A percentile compares a stretch with the other conserved stretches of the same genome.
Conservation (phyloP, 2,329 filamentous ascomycete species). For the Stagonosporopsis rhizophila region DNA sequence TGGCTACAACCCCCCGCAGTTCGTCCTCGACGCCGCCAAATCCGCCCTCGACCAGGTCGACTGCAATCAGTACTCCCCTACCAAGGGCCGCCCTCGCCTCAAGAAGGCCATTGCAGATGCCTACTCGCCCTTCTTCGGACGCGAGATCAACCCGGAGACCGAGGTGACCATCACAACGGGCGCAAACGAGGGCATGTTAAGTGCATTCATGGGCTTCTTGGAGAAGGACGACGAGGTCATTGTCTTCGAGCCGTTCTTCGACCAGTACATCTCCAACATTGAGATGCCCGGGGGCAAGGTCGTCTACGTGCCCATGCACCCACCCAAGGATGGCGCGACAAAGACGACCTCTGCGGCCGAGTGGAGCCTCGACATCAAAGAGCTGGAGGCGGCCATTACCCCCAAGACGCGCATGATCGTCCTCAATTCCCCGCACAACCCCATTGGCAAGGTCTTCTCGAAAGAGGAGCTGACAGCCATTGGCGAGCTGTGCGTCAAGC, state of each 20-base stretch:
- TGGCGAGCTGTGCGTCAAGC: slow-evolving; percentile 86
- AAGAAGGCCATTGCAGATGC: slow-evolving; percentile 93
- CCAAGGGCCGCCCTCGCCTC: slow-evolving; percentile 87
- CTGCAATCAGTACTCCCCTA: slow-evolving; percentile 98
- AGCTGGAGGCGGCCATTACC: slow-evolving; percentile 82
- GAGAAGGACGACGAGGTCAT: slow-evolving; percentile 96
- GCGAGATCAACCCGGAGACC: slow-evolving; percentile 81
- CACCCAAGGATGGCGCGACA: slow-evolving; percentile 78
- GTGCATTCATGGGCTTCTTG: slow-evolving; percentile 97
- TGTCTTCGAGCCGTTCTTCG: slow-evolving; percentile 97
- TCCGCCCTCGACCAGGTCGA: slow-evolving; percentile 87
- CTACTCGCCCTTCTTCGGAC: slow-evolving; percentile 88
- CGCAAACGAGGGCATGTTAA: slow-evolving; percentile 90
- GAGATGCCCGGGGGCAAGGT: slow-evolving; percentile 97
- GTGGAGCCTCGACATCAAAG: slow-evolving; percentile 85
- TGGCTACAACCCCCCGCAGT: slow-evolving; percentile 92
- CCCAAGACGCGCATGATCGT: slow-evolving; percentile 96
- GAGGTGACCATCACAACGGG: slow-evolving; percentile 95
- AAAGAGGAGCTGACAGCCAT: slow-evolving; percentile 82
- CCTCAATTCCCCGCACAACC: slow-evolving; percentile 88
- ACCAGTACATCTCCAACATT: slow-evolving; percentile 99
- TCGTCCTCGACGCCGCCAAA: slow-evolving; percentile 91
- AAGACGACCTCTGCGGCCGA: slow-evolving; percentile 85
- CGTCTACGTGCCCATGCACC: slow-evolving; percentile 93
- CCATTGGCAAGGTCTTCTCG: slow-evolving; percentile 94